Evolutionary conservation across 164 flowering plant species (phyloP).

Genomic region (Macadamia integrifolia): DNA sequence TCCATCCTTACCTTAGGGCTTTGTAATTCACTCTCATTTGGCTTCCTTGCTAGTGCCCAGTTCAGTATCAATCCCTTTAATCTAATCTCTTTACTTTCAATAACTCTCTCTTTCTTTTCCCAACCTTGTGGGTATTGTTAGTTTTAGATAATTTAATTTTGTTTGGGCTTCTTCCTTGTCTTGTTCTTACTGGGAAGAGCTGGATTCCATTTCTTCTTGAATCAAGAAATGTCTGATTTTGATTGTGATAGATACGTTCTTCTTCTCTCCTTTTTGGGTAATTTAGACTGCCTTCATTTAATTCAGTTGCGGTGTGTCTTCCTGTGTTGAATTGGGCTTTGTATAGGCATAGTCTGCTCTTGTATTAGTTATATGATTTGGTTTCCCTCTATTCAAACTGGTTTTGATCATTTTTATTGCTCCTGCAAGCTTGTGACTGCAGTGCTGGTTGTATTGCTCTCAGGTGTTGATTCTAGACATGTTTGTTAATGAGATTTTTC

Average conservation of each 20-base stretch:
- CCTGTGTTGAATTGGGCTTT: background rate
- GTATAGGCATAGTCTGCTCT: background rate
- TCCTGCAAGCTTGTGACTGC: background rate
- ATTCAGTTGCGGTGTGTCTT: background rate
- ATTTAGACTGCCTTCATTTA: background rate
- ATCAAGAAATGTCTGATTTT: background rate
- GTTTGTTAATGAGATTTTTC: background rate
- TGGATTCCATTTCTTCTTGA: background rate
- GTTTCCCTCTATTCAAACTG: background rate
- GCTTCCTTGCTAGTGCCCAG: background rate
- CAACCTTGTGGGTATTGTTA: background rate
- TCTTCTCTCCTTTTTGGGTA: too few relatives aligned
- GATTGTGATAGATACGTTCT: background rate
- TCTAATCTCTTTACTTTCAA: background rate
- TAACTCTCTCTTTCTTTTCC: background rate
- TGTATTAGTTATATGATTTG: background rate
- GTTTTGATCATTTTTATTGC: background rate
- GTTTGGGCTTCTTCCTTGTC: background rate
- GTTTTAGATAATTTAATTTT: background rate
- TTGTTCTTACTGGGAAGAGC: background rate
- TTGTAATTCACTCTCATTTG: constrained; percentile 11
- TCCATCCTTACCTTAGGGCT: constrained; percentile 18
- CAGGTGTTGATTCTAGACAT: background rate
- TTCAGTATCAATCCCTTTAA: background rate
- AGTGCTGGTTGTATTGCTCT: background rate